Conservation (phyloP, 352 stramenopile genomes). For the Phytopythium helicoides region DNA sequence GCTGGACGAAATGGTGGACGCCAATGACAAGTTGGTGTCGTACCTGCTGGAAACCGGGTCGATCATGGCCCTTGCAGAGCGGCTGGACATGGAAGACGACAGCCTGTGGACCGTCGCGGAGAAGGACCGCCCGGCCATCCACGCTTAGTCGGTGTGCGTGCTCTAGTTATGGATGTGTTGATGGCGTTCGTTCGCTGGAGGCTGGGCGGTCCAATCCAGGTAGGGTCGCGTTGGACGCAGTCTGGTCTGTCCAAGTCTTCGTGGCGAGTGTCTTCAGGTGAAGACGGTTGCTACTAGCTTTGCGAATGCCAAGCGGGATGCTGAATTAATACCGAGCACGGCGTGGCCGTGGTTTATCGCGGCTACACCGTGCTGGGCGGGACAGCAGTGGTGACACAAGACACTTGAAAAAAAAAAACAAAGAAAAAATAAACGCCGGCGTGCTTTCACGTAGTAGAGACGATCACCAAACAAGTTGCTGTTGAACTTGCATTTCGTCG, state of each 20-base stretch:
- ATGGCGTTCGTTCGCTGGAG: background rate
- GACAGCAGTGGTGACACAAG: background rate
- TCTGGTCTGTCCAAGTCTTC: too few relatives aligned
- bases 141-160: constrained; percentile 35
- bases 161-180: background rate
- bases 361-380: too few relatives aligned
- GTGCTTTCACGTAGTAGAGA: background rate
- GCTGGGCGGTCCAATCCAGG: too few relatives aligned
- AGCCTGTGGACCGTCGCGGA: constrained; percentile 82
- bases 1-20: constrained; percentile 81
- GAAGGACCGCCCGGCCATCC: constrained; percentile 83
- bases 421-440: constrained; percentile 8
- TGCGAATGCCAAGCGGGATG: too few relatives aligned
- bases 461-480: background rate
- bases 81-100: constrained; percentile 80
- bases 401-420: constrained; percentile 2
- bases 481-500: too few relatives aligned
- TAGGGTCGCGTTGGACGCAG: too few relatives aligned
- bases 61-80: constrained; percentile 82
- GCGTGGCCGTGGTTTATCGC: too few relatives aligned
- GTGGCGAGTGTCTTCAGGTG: too few relatives aligned
- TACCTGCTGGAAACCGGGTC: constrained; percentile 84
- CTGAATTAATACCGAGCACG: too few relatives aligned
- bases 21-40: constrained; percentile 83
- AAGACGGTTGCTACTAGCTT: too few relatives aligned